Percentiles rank a stretch among this genome's conserved stretches.
These are phyloP conservation scores for Piedraia hortae DNA, from an alignment of 2,329 filamentous ascomycete species.

Conservation along the genomic window DNA sequence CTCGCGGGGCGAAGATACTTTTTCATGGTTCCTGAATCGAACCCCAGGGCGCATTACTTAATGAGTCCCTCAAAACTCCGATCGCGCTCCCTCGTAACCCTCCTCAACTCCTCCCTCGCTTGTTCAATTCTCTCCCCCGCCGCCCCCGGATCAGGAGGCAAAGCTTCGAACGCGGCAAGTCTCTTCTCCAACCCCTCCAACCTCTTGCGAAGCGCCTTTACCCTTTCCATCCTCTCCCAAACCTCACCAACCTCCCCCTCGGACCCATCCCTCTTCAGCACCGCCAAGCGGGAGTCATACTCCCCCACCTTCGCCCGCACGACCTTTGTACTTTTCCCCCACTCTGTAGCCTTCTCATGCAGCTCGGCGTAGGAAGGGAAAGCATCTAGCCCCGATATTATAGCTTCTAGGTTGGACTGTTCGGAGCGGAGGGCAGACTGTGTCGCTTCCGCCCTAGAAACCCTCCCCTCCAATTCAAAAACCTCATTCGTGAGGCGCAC, in stretches of 20 bases:
- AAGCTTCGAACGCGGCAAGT: constrained; percentile 36
- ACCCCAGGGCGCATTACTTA: too few relatives aligned
- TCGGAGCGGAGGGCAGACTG: constrained; percentile 7
- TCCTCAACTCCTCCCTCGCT: constrained; percentile 34
- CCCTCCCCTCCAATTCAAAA: constrained; percentile 9
- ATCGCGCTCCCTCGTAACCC: too few relatives aligned
- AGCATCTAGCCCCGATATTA: constrained; percentile 6
- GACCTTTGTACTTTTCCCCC: constrained; percentile 42
- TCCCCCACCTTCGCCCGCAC: constrained; percentile 39
- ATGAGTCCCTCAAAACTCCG: too few relatives aligned
- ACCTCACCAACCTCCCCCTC: constrained; percentile 29
- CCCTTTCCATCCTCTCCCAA: constrained; percentile 28
- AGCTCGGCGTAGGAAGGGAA: constrained; percentile 21
- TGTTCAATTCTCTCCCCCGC: constrained; percentile 44
- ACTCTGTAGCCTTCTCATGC: constrained; percentile 43
- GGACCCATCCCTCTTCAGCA: constrained; percentile 5
- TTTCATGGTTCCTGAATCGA: too few relatives aligned
- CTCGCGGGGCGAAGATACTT: too few relatives aligned
- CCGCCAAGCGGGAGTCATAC: constrained; percentile 17
- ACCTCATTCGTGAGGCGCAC: constrained; percentile 3
- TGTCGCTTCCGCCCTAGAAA: constrained; percentile 6
- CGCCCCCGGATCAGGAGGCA: constrained; percentile 42
- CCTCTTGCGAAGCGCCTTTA: constrained; percentile 27
- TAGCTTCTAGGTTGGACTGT: constrained; percentile 3
- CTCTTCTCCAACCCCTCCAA: constrained; percentile 34